Percentiles rank a stretch among this genome's conserved stretches.
phyloP scores from a whole-genome alignment of 1,139 yeast species.

The Yamadazyma atmosphaerica region DNA sequence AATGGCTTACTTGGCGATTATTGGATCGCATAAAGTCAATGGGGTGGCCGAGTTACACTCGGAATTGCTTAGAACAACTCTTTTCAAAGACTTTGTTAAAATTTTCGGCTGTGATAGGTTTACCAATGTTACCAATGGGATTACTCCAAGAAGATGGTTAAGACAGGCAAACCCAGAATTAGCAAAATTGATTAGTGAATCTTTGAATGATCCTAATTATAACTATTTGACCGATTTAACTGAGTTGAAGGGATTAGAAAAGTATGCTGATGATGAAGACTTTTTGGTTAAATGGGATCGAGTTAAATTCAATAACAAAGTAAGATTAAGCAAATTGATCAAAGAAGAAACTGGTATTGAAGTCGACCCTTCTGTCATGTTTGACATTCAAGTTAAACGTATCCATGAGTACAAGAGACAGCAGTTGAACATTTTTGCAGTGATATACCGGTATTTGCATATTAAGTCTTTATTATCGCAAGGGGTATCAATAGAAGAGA shows the following conservation, averaged over 20 bases:
- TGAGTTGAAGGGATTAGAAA: constrained; percentile 64
- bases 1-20: constrained; percentile 89
- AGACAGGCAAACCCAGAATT: constrained; percentile 88
- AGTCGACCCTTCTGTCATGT: constrained; percentile 71
- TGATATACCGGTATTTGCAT: constrained; percentile 75
- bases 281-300: constrained; percentile 73
- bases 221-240: constrained; percentile 70
- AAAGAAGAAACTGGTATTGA: constrained; percentile 67
- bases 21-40: constrained; percentile 91
- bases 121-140: constrained; percentile 91
- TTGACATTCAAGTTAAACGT: constrained; percentile 92
- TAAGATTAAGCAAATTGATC: constrained; percentile 66
- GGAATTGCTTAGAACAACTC: constrained; percentile 84
- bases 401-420: constrained; percentile 96
- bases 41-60: constrained; percentile 97
- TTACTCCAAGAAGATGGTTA: constrained; percentile 96
- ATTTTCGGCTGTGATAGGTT: constrained; percentile 81
- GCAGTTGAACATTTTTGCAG: constrained; percentile 88
- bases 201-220: constrained; percentile 63
- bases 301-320: constrained; percentile 72
- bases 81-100: constrained; percentile 85
- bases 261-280: constrained; percentile 63
- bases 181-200: constrained; percentile 68
- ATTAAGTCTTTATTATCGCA: constrained; percentile 64
- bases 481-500: constrained; percentile 53